phyloP scores from a whole-genome alignment of 108 stramenopile species.

The Parmales sp. region DNA sequence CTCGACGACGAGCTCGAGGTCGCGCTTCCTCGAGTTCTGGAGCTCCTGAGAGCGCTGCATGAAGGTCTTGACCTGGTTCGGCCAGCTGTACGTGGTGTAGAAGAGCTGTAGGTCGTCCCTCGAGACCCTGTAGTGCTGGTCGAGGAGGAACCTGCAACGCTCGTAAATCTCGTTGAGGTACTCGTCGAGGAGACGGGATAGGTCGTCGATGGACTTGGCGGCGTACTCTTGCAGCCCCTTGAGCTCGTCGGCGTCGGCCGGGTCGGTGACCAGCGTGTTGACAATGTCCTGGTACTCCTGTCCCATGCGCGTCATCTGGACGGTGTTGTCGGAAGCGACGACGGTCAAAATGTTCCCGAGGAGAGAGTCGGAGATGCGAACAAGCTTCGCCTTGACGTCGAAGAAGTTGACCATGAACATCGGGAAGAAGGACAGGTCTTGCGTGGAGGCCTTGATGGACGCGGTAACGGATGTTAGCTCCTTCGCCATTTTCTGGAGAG shows the following conservation, averaged over 20 bases:
- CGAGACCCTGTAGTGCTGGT: constrained; percentile 20
- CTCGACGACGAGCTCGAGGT: constrained; percentile 32
- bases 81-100: constrained; percentile 40
- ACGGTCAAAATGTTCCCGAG: constrained; percentile 19
- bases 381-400: constrained; percentile 27
- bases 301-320: constrained; percentile 28
- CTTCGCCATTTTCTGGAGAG: constrained; percentile 12
- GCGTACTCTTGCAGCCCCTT: constrained; percentile 34
- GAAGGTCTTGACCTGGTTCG: constrained; percentile 28
- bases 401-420: constrained; percentile 31
- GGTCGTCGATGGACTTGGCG: constrained; percentile 11
- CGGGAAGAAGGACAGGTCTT: constrained; percentile 30
- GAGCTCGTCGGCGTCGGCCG: constrained; percentile 35
- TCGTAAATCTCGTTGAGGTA: constrained; percentile 25
- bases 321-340: constrained; percentile 32
- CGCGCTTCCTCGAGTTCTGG: constrained; percentile 4
- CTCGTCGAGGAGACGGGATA: constrained; percentile 25
- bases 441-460: not conserved
- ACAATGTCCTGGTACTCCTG: constrained; percentile 33
- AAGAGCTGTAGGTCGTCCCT: constrained; percentile 37
- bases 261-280: constrained; percentile 33
- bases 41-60: constrained; percentile 11
- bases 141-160: constrained; percentile 31
- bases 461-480: constrained; percentile 1
- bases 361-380: constrained; percentile 9